These are phyloP conservation scores for Alternaria rosae DNA, from an alignment of 2,329 filamentous ascomycete genomes.

Conservation along the genomic window DNA sequence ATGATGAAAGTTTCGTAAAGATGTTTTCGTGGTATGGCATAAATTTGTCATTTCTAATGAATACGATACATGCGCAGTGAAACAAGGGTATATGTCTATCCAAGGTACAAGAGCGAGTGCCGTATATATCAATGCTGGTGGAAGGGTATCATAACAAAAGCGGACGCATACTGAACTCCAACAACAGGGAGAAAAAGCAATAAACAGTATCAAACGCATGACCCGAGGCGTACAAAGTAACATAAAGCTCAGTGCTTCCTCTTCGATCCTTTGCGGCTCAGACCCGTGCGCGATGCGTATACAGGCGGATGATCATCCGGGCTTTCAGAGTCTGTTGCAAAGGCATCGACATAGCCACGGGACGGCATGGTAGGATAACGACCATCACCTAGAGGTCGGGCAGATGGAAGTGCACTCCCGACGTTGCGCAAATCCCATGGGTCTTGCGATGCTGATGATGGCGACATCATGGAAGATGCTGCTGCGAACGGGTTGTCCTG, in stretches of 20 bases:
- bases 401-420: conserved; percentile 25
- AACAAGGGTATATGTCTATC: neutral
- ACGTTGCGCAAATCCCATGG: conserved; percentile 37
- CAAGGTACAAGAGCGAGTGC: neutral
- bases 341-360: conserved; percentile 26
- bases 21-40: neutral
- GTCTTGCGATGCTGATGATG: conserved; percentile 19
- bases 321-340: conserved; percentile 19
- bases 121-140: neutral
- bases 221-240: neutral
- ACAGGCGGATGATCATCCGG: conserved; percentile 4
- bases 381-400: conserved; percentile 9
- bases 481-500: conserved; percentile 31
- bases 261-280: conserved; percentile 12
- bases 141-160: neutral
- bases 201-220: neutral
- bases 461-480: conserved; percentile 11
- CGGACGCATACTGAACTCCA: neutral
- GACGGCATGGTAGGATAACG: conserved; percentile 22
- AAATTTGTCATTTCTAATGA: neutral
- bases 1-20: neutral
- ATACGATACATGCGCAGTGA: neutral
- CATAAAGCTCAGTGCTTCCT: conserved; percentile 10
- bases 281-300: conserved; percentile 4
- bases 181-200: neutral